These are phyloP conservation scores for Fragilariopsis cylindrus DNA, from an alignment of 108 stramenopile species.

Conservation along the genomic window DNA sequence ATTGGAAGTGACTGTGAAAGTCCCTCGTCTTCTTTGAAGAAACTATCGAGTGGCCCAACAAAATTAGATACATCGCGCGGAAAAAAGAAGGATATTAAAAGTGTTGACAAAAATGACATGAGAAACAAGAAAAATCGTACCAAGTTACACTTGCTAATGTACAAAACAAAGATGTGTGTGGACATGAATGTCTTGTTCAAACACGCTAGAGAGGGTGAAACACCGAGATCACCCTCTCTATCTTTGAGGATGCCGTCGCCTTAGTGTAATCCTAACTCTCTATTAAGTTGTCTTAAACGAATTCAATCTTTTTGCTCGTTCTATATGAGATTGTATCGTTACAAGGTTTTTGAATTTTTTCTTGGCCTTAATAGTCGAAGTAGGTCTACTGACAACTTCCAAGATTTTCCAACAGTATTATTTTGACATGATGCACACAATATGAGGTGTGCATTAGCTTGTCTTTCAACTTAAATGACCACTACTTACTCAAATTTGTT, in stretches of 20 bases:
- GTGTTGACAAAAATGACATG: constrained; percentile 34
- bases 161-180: constrained; percentile 36
- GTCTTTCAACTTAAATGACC: too few relatives aligned
- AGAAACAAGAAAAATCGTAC: constrained; percentile 29
- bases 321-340: too few relatives aligned
- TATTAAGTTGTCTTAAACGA: not conserved
- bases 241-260: constrained; percentile 29
- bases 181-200: constrained; percentile 38
- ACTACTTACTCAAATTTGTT: too few relatives aligned
- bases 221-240: constrained; percentile 30
- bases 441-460: too few relatives aligned
- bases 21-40: not conserved
- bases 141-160: constrained; percentile 34
- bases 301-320: too few relatives aligned
- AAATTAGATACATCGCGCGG: not conserved
- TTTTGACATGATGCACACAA: too few relatives aligned
- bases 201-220: constrained; percentile 31
- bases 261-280: not conserved
- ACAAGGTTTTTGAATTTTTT: too few relatives aligned
- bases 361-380: too few relatives aligned
- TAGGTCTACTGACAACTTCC: too few relatives aligned
- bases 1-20: too few relatives aligned
- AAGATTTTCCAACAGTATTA: too few relatives aligned
- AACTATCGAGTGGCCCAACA: too few relatives aligned
- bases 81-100: not conserved